These are phyloP conservation scores for Venturia nashicola DNA, from an alignment of 2,329 filamentous ascomycete species.

Conservation along the genomic window DNA sequence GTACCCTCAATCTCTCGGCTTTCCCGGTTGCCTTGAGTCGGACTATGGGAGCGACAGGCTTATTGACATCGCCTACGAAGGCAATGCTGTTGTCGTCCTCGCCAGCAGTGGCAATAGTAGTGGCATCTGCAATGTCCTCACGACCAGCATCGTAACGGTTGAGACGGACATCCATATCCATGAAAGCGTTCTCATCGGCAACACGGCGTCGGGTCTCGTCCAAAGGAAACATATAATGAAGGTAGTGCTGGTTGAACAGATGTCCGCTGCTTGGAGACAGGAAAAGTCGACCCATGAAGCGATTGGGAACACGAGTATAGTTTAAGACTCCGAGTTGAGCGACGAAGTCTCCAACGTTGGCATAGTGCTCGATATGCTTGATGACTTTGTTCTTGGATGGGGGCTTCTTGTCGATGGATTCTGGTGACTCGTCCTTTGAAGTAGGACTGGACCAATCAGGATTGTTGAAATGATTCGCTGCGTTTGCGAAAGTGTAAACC, in stretches of 20 bases:
- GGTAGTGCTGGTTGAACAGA: conserved; percentile 45
- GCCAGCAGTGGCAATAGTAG: not conserved
- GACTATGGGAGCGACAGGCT: conserved; percentile 1
- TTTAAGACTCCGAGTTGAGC: conserved; percentile 62
- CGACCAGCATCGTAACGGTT: conserved; percentile 26
- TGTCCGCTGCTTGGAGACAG: conserved; percentile 23
- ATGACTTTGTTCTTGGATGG: conserved; percentile 33
- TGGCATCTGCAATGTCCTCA: conserved; percentile 31
- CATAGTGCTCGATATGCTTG: conserved; percentile 68
- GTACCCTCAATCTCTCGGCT: conserved; percentile 35
- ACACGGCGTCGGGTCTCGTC: conserved; percentile 34
- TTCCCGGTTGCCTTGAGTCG: not conserved
- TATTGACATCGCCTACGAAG: conserved; percentile 14
- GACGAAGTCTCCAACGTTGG: conserved; percentile 62
- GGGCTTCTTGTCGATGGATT: conserved; percentile 5
- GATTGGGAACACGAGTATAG: conserved; percentile 43
- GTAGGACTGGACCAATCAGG: conserved; percentile 34
- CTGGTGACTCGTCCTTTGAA: conserved; percentile 20
- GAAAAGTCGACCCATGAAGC: conserved; percentile 38
- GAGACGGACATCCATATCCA: conserved; percentile 44
- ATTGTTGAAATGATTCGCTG: conserved; percentile 74
- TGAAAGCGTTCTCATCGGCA: conserved; percentile 42
- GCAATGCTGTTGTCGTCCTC: conserved; percentile 16
- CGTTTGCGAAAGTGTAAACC: conserved; percentile 64
- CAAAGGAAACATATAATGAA: conserved; percentile 48